These are phyloP conservation scores for Rhizodiscina lignyota DNA, from an alignment of 495 filamentous ascomycete genomes.

Conservation along the genomic window DNA sequence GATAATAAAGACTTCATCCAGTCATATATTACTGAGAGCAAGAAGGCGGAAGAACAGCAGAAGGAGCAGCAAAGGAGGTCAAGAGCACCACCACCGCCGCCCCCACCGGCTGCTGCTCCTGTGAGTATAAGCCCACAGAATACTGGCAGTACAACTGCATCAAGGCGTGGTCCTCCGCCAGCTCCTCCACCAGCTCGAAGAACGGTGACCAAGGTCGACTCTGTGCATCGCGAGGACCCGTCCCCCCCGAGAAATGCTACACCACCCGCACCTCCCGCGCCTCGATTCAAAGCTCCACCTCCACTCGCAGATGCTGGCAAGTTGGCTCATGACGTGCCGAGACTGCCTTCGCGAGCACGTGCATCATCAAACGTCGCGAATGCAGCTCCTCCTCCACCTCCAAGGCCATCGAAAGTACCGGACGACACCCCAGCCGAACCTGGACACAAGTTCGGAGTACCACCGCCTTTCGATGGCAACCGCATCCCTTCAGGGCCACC, in stretches of 20 bases:
- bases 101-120: constrained; percentile 33
- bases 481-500: constrained; percentile 48
- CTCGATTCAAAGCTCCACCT: constrained; percentile 63
- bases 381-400: constrained; percentile 67
- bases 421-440: constrained; percentile 24
- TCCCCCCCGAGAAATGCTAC: constrained; percentile 14
- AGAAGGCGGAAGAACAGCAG: constrained; percentile 40
- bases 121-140: constrained; percentile 43
- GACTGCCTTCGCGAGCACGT: constrained; percentile 35
- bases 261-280: constrained; percentile 27
- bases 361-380: constrained; percentile 38
- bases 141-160: constrained; percentile 43
- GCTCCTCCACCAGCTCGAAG: constrained; percentile 74
- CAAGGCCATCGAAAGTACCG: constrained; percentile 62
- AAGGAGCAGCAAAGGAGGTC: constrained; percentile 30
- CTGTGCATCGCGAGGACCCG: constrained; percentile 1
- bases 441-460: constrained; percentile 55
- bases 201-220: constrained; percentile 15
- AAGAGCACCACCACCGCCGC: constrained; percentile 39
- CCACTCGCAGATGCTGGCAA: constrained; percentile 76
- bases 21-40: constrained; percentile 59
- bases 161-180: constrained; percentile 57
- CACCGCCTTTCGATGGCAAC: constrained; percentile 65
- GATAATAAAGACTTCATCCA: constrained; percentile 94
- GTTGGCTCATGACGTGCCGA: constrained; percentile 39